phyloP scores from a whole-genome alignment of 768 basidiomycete species.

The Atractiella rhizophila region DNA sequence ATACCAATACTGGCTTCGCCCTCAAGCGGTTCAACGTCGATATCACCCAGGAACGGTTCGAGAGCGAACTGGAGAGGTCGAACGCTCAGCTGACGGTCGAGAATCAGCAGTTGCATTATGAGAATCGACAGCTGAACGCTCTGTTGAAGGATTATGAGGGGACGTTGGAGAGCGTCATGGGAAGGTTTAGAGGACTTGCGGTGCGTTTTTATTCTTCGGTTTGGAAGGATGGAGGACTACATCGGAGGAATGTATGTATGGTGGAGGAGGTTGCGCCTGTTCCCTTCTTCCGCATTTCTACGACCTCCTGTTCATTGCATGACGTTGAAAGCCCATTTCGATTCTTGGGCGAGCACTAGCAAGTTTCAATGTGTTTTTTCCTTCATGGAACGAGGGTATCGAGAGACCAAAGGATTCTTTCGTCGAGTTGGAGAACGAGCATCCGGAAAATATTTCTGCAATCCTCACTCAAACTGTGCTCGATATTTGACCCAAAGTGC shows the following conservation, averaged over 20 bases:
- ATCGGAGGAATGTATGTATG: neutral
- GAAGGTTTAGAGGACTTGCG: conserved; percentile 73
- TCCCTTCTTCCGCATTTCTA: conserved; percentile 7
- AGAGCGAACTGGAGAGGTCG: conserved; percentile 68
- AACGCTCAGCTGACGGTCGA: conserved; percentile 79
- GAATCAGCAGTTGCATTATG: conserved; percentile 70
- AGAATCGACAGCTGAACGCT: conserved; percentile 75
- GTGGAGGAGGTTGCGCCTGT: neutral
- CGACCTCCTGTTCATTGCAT: too few species aligned
- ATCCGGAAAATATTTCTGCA: too few species aligned
- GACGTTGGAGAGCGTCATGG: conserved; percentile 88
- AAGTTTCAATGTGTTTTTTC: too few species aligned
- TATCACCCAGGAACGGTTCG: conserved; percentile 66
- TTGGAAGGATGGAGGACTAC: neutral
- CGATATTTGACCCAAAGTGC: too few species aligned
- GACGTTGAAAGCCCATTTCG: too few species aligned
- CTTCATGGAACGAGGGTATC: too few species aligned
- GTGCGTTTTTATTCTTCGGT: conserved; percentile 28
- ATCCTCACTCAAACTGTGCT: too few species aligned
- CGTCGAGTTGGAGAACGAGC: too few species aligned
- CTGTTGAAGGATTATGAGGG: conserved; percentile 82
- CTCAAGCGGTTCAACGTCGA: conserved; percentile 68
- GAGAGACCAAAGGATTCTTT: too few species aligned
- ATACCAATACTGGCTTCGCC: conserved; percentile 46
- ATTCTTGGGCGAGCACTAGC: too few species aligned